These are phyloP conservation scores for Auricularia sp. DNA, from an alignment of 768 basidiomycete genomes.

Conservation along the genomic window DNA sequence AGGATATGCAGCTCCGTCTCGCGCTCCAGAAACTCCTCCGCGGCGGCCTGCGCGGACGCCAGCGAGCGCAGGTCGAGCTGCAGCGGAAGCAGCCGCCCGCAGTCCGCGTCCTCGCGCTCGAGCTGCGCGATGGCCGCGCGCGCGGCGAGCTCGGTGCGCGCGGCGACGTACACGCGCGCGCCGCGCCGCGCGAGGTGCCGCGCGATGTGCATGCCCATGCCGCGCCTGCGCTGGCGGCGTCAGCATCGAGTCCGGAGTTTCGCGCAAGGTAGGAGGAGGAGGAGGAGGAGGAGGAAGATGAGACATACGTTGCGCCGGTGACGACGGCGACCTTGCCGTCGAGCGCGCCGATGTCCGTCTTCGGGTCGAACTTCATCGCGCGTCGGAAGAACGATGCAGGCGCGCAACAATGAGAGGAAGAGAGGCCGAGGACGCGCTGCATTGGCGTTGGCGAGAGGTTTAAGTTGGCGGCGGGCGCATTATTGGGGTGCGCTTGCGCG, in stretches of 20 bases:
- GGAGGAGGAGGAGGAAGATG: background rate
- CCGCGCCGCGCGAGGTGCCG: constrained; percentile 29
- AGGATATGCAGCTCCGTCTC: constrained; percentile 37
- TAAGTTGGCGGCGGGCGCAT: no score
- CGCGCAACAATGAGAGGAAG: no score
- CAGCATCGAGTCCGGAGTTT: no score
- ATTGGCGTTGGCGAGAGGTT: no score
- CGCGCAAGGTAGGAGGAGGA: no score
- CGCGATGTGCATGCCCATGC: constrained; percentile 30
- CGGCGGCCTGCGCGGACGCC: constrained; percentile 23
- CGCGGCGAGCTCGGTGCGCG: constrained; percentile 25
- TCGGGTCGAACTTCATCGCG: constrained; percentile 16
- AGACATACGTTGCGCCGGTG: constrained; percentile 38
- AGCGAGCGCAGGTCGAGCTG: constrained; percentile 33
- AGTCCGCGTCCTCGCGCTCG: constrained; percentile 21
- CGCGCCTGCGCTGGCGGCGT: constrained; percentile 16
- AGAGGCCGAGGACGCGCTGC: no score
- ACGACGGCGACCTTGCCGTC: constrained; percentile 38
- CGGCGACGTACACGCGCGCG: constrained; percentile 33
- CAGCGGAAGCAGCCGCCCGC: constrained; percentile 27
- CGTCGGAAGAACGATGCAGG: no score
- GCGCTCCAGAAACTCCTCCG: constrained; percentile 27
- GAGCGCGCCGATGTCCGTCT: constrained; percentile 36
- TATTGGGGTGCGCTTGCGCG: no score
- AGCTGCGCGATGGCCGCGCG: constrained; percentile 25